Base-by-base conservation (phyloP, 805 yeast species). In the Schwanniomyces occidentalis region DNA sequence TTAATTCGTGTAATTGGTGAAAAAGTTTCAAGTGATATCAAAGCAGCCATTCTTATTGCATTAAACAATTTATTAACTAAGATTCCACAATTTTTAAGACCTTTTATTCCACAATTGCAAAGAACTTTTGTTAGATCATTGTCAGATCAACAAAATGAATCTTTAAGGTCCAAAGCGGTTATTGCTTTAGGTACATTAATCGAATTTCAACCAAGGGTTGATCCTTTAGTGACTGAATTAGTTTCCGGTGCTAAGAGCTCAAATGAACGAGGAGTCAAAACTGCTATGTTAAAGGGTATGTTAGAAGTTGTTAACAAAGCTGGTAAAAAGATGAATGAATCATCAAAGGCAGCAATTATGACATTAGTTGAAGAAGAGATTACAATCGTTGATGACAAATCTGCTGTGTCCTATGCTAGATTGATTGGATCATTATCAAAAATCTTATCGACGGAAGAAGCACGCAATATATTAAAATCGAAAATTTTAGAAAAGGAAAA, bases 1-100 rank as follows among this genome's bases (percentile, higher is more conserved):
- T 74, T 93, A 54, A 93, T 93, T 63, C 88, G 99, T 73, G 95
- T 91, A 37, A 86, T 91, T 54, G 99, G 99, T 54, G 99, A 93
- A 62, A 80, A 96, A 61, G 91, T 87, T 46, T 76, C 82, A 12
- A 75, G 95, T 42, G 96, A 89, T 48, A 87, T 93, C 49, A 93
- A 93, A 71, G 82, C 95, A 23, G 95, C 96, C n/a, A 91, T 95
- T 48, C 71, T 93, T 52, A 73, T 75, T 43, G 95, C 98, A 1
- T 74, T 95, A 58, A 85, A 84, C 54, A 76, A 76, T 44, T 67
- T 95, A 54, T 79, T 93, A 51, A 65, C 65, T 16, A 85, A 88
- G 68, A 85, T 91, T 48, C 96, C 99, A 2, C 87, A 84, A 54
- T 86, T 87, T 58, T 73, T 93, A 60, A 78, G 91, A 53, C 99